Conservation (phyloP, 2,329 filamentous ascomycete genomes). For the Aspergillus felis region DNA sequence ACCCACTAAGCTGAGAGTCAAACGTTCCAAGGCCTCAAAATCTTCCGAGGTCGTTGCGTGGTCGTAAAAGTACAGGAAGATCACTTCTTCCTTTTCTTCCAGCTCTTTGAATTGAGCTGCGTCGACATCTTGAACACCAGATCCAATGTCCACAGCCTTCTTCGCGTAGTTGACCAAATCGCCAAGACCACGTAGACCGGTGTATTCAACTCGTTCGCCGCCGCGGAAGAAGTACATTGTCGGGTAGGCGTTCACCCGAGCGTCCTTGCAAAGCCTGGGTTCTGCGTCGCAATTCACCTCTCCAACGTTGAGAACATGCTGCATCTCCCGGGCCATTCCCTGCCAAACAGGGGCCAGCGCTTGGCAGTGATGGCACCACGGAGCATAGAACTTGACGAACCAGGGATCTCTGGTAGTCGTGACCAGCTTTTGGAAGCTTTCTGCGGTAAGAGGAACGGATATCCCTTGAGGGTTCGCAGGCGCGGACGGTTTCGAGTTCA, state of each 20-base stretch:
- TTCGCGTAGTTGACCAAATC: slow-evolving; percentile 85
- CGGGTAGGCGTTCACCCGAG: slow-evolving; percentile 72
- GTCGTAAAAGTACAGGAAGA: slow-evolving; percentile 98
- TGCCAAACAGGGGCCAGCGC: slow-evolving; percentile 87
- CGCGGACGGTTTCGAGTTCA: slow-evolving; percentile 48
- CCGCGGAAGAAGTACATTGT: slow-evolving; percentile 92
- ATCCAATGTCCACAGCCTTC: slow-evolving; percentile 73
- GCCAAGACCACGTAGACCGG: slow-evolving; percentile 83
- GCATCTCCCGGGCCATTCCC: slow-evolving; percentile 86
- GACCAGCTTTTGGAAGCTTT: slow-evolving; percentile 80
- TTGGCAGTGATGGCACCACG: slow-evolving; percentile 96
- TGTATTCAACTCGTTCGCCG: slow-evolving; percentile 87
- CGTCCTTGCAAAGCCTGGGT: slow-evolving; percentile 86
- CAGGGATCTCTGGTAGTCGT: slow-evolving; percentile 86
- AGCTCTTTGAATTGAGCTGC: slow-evolving; percentile 71
- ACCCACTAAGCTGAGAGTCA: slow-evolving; percentile 84
- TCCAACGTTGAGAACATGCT: slow-evolving; percentile 82
- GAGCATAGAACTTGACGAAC: slow-evolving; percentile 99
- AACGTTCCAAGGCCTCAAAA: slow-evolving; percentile 78
- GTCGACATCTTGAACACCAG: slow-evolving; percentile 77
- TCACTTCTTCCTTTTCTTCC: slow-evolving; percentile 89
- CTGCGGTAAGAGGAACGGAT: slow-evolving; percentile 72
- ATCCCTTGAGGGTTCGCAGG: slow-evolving; percentile 71
- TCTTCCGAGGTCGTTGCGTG: slow-evolving; percentile 91
- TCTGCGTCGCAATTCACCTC: slow-evolving; percentile 94